Evolutionary conservation across 2,329 filamentous ascomycete genomes (phyloP).

Genomic region (Colletotrichum sublineola): DNA sequence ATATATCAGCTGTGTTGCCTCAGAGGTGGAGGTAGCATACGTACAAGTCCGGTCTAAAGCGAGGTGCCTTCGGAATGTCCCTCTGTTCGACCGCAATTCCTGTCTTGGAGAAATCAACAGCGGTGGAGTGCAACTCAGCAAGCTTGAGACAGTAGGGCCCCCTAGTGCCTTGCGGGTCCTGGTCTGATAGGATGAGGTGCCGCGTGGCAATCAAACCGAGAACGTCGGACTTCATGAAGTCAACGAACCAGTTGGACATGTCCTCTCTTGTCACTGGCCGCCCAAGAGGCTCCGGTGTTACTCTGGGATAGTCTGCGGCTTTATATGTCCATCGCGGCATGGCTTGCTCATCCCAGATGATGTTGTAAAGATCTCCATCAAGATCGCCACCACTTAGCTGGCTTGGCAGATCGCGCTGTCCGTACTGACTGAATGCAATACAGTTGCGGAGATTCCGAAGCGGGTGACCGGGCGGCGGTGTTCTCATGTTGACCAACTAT

Average conservation of each 20-base stretch:
- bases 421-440: conserved; percentile 81
- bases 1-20: conserved; percentile 4
- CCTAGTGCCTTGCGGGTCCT: conserved; percentile 63
- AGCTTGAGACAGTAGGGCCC: conserved; percentile 65
- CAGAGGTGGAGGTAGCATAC: conserved; percentile 44
- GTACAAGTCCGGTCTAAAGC: conserved; percentile 68
- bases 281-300: conserved; percentile 69
- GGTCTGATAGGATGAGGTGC: conserved; percentile 76
- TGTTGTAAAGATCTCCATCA: conserved; percentile 84
- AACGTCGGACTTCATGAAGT: conserved; percentile 78
- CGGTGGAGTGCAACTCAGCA: conserved; percentile 76
- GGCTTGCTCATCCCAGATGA: conserved; percentile 77
- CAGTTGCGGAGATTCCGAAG: conserved; percentile 77
- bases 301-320: conserved; percentile 79
- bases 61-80: conserved; percentile 56
- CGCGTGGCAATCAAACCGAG: conserved; percentile 74
- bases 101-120: conserved; percentile 83
- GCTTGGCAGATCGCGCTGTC: conserved; percentile 80
- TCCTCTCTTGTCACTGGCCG: conserved; percentile 71
- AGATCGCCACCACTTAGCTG: conserved; percentile 85
- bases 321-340: conserved; percentile 56
- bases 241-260: conserved; percentile 85
- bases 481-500: conserved; percentile 73
- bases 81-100: conserved; percentile 69
- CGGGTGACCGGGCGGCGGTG: conserved; percentile 71